These are phyloP conservation scores for Penicillium griseofulvum DNA, from an alignment of 2,329 filamentous ascomycete species.

Conservation along the genomic window DNA sequence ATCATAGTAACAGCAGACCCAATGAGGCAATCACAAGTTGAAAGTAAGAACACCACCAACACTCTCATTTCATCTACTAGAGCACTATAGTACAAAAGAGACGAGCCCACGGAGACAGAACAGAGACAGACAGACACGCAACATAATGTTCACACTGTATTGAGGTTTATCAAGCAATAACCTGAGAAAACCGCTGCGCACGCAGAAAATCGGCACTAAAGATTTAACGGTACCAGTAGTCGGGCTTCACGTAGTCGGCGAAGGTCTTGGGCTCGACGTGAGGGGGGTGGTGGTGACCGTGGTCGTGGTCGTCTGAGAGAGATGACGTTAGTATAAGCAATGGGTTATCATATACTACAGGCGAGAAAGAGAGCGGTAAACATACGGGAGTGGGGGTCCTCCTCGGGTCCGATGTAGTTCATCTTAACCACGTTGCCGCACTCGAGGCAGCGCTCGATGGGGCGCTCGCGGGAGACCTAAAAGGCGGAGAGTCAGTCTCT, in stretches of 20 bases:
- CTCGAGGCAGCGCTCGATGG: slow-evolving; percentile 91
- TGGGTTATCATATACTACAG: neutral
- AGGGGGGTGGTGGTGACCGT: slow-evolving; percentile 46
- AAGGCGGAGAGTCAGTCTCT: slow-evolving; percentile 1
- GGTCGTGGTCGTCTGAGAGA: slow-evolving; percentile 41
- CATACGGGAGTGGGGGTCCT: slow-evolving; percentile 63
- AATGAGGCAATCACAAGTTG: neutral
- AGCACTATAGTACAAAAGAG: slow-evolving; percentile 31
- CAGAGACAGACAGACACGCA: slow-evolving; percentile 22
- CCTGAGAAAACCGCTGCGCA: slow-evolving; percentile 3
- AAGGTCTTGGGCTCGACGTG: slow-evolving; percentile 91
- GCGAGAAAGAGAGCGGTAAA: slow-evolving; percentile 16
- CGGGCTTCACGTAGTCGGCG: slow-evolving; percentile 89
- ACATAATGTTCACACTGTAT: slow-evolving; percentile 22
- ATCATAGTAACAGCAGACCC: neutral
- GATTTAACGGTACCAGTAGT: slow-evolving; percentile 73
- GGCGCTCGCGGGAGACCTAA: slow-evolving; percentile 82
- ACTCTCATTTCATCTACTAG: slow-evolving; percentile 30
- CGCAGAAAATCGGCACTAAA: slow-evolving; percentile 8
- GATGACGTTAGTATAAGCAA: slow-evolving; percentile 6
- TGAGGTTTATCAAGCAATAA: slow-evolving; percentile 6
- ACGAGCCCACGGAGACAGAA: slow-evolving; percentile 21
- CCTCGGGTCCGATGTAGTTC: slow-evolving; percentile 85
- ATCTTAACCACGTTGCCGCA: slow-evolving; percentile 97
- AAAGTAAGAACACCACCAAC: slow-evolving; percentile 18